Evolutionary conservation across 495 filamentous ascomycete species (phyloP).

Genomic region (Parmelia sp.): DNA sequence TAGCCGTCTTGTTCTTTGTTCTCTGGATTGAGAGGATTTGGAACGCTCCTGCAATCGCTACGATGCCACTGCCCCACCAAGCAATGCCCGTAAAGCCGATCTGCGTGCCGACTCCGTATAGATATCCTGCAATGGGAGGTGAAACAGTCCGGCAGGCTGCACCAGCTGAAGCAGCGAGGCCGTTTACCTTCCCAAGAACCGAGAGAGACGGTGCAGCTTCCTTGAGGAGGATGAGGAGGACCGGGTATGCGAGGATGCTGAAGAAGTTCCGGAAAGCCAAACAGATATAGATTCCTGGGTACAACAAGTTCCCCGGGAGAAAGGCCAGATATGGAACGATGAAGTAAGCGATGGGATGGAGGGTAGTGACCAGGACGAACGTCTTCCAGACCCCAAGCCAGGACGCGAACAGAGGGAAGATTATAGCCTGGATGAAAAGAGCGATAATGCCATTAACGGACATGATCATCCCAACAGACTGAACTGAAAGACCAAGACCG

Average conservation of each 20-base stretch:
- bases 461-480: conserved; percentile 71
- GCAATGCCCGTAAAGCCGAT: conserved; percentile 67
- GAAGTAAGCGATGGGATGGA: conserved; percentile 71
- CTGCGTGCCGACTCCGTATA: conserved; percentile 62
- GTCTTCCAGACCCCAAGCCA: conserved; percentile 68
- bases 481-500: conserved; percentile 66
- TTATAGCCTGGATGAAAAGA: conserved; percentile 66
- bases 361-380: conserved; percentile 63
- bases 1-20: conserved; percentile 39
- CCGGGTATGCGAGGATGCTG: conserved; percentile 69
- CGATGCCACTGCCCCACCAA: conserved; percentile 69
- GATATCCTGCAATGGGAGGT: conserved; percentile 65
- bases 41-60: conserved; percentile 60
- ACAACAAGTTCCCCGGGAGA: conserved; percentile 52
- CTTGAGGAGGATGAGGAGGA: conserved; percentile 77
- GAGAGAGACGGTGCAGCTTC: conserved; percentile 65
- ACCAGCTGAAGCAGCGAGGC: conserved; percentile 70
- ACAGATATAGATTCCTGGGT: conserved; percentile 65
- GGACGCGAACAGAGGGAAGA: conserved; percentile 67
- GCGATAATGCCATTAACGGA: conserved; percentile 73
- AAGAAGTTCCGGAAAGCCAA: conserved; percentile 67
- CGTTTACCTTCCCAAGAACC: conserved; percentile 72
- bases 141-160: conserved; percentile 71
- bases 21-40: conserved; percentile 62
- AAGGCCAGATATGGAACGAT: conserved; percentile 64